A percentile compares a stretch with the other conserved stretches of the same genome.
Conservation (phyloP, 768 basidiomycete species). For the Macrocybe gigantea region DNA sequence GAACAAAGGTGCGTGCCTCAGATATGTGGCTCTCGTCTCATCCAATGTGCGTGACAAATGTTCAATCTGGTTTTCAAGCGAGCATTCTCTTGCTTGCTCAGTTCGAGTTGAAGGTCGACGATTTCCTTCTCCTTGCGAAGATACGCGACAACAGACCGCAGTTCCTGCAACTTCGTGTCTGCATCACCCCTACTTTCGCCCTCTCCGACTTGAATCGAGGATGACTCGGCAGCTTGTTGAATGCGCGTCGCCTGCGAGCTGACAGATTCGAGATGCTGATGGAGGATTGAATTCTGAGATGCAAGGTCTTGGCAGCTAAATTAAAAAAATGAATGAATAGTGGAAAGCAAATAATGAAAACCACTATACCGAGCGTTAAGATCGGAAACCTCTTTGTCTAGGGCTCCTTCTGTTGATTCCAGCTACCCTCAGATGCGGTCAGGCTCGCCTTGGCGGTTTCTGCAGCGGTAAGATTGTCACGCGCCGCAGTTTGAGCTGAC, state of each 20-base stretch:
- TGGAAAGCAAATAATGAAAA: too few relatives aligned
- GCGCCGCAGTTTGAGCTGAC: constrained; percentile 41
- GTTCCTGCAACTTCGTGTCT: constrained; percentile 63
- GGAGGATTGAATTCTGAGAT: constrained; percentile 71
- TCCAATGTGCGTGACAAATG: constrained; percentile 64
- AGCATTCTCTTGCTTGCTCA: constrained; percentile 68
- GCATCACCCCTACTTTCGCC: constrained; percentile 41
- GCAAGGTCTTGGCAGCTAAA: constrained; percentile 66
- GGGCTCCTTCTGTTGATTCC: constrained; percentile 73
- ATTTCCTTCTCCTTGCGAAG: constrained; percentile 90
- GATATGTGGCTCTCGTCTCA: constrained; percentile 64
- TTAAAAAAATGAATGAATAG: too few relatives aligned
- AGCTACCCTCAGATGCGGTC: constrained; percentile 65
- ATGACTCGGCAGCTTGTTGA: constrained; percentile 57
- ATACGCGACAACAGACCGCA: constrained; percentile 76
- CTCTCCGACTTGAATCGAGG: constrained; percentile 34
- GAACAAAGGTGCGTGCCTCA: constrained; percentile 39
- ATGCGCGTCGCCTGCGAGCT: constrained; percentile 81
- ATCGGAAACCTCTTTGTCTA: constrained; percentile 75
- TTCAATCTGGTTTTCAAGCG: constrained; percentile 74
- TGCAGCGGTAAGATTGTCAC: constrained; percentile 55
- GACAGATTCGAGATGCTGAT: constrained; percentile 81
- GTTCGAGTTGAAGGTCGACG: constrained; percentile 80
- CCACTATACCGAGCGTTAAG: constrained; percentile 54
- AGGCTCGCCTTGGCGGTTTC: constrained; percentile 77